Conservation (phyloP, 148 eudicot genomes). For the Suaeda aralocaspica region DNA sequence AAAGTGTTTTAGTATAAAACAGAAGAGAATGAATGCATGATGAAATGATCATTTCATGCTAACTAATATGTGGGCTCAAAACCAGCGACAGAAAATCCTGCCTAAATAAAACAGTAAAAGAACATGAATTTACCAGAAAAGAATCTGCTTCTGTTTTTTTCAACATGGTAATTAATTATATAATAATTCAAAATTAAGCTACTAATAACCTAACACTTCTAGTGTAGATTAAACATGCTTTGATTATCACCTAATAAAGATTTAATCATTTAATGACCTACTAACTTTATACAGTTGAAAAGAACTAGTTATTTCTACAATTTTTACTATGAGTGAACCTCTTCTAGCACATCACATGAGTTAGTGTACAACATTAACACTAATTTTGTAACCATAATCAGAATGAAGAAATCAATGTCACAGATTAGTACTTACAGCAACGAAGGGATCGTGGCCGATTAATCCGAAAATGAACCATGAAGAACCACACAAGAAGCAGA, state of each 20-base stretch:
- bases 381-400: background rate
- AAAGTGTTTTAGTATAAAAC: no score
- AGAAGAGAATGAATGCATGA: no score
- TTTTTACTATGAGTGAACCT: background rate
- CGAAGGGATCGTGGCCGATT: constrained; percentile 67
- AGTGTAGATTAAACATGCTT: background rate
- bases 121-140: background rate
- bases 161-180: background rate
- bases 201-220: background rate
- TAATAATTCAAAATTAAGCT: background rate
- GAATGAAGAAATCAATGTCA: background rate
- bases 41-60: no score
- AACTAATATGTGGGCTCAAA: background rate
- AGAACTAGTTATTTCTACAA: no score
- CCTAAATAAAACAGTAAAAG: background rate
- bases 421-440: constrained; percentile 50
- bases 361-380: background rate
- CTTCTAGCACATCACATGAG: background rate
- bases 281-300: background rate
- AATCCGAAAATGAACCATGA: constrained; percentile 86
- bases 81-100: background rate
- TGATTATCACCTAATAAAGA: background rate
- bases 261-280: background rate
- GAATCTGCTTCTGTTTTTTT: background rate
- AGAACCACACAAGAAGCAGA: constrained; percentile 76